Conservation (phyloP, 2,329 filamentous ascomycete species). For the Nannizzia gypsea region DNA sequence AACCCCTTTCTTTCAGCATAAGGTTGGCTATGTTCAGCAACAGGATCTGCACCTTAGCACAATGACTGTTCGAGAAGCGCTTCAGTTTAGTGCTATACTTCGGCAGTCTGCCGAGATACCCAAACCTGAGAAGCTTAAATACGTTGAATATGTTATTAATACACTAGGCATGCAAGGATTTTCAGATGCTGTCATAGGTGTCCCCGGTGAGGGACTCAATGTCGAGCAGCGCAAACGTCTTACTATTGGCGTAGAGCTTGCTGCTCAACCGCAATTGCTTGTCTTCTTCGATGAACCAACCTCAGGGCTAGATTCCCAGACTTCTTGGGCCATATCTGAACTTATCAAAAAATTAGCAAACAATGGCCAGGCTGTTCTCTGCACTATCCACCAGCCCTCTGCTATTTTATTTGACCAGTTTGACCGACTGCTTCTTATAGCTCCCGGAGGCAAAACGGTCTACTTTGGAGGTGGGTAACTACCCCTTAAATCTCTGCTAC, state of each 20-base stretch:
- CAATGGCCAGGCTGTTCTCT: constrained; percentile 87
- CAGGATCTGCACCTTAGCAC: constrained; percentile 81
- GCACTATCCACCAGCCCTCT: constrained; percentile 91
- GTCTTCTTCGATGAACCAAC: constrained; percentile 93
- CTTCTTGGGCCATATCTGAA: constrained; percentile 81
- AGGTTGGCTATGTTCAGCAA: constrained; percentile 67
- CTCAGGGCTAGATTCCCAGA: constrained; percentile 84
- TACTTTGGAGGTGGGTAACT: constrained; percentile 50
- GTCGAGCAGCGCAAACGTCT: constrained; percentile 62
- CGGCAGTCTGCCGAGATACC: constrained; percentile 66
- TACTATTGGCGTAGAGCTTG: constrained; percentile 88
- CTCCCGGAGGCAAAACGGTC: constrained; percentile 52
- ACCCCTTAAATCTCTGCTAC: background rate
- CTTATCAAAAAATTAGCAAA: constrained; percentile 81
- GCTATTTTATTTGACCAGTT: constrained; percentile 89
- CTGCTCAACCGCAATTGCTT: constrained; percentile 76
- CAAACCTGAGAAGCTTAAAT: constrained; percentile 65
- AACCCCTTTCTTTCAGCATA: constrained; percentile 67
- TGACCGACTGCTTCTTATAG: constrained; percentile 52
- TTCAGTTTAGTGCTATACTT: constrained; percentile 74
- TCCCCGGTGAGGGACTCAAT: constrained; percentile 68
- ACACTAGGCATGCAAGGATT: constrained; percentile 83
- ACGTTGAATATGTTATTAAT: constrained; percentile 83
- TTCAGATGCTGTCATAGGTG: constrained; percentile 79
- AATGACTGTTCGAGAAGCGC: constrained; percentile 74